Percentiles rank a stretch among this genome's conserved stretches.
phyloP scores from a whole-genome alignment of 2,329 filamentous ascomycete genomes.

The Cadophora luteo-olivacea region DNA sequence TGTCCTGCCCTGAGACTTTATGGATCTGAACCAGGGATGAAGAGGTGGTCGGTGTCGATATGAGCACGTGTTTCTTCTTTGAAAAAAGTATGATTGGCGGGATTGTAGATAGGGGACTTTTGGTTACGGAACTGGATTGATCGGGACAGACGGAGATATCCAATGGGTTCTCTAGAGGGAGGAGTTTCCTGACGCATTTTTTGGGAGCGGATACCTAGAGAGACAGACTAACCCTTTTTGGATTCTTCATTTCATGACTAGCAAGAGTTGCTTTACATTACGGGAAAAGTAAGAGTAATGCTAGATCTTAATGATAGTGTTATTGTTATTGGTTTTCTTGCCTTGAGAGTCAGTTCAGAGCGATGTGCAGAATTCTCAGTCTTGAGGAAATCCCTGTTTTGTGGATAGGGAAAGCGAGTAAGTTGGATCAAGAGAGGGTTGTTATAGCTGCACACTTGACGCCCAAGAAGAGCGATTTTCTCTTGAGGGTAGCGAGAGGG shows the following conservation, averaged over 20 bases:
- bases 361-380: too few species aligned
- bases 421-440: too few species aligned
- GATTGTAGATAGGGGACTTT: neutral
- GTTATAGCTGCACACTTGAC: too few species aligned
- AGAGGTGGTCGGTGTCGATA: neutral
- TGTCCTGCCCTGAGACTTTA: neutral
- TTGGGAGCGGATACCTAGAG: neutral
- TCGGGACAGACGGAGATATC: too few species aligned
- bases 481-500: too few species aligned
- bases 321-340: neutral
- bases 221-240: neutral
- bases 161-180: neutral
- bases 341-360: too few species aligned
- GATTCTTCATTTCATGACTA: too few species aligned
- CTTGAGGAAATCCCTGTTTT: too few species aligned
- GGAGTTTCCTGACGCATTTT: neutral
- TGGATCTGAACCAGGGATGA: neutral
- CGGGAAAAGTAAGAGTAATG: neutral
- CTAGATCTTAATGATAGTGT: neutral
- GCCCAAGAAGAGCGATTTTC: too few species aligned
- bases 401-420: too few species aligned
- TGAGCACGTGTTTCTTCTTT: neutral
- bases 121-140: neutral
- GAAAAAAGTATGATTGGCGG: too few species aligned
- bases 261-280: neutral